Base-by-base conservation (phyloP, 1,284 basidiomycete species). In the Ustilago lituana region DNA sequence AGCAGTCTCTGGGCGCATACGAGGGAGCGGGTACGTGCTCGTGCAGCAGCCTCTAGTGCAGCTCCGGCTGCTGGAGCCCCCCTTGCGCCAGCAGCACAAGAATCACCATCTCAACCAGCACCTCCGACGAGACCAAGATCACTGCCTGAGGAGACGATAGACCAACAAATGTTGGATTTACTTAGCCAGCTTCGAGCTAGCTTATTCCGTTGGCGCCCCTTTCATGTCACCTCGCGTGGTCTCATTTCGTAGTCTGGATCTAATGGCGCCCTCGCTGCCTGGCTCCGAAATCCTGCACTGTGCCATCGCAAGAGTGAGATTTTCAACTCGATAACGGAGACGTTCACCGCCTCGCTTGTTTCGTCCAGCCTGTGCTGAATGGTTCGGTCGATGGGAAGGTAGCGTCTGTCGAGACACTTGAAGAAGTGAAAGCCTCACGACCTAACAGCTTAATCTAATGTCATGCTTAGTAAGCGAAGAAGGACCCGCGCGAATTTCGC, bases 151-250 rank as follows among this genome's bases (percentile, higher is more conserved):
- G 36, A 36, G 10, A 22, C 49, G 12, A 36, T 32, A 32, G 62
- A 65, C 33, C 19, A 54, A 43, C 50, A 49, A 29, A 55, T 61
- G 41, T 35, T 60, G 14, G 45, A 53, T 19, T 29, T 68, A 22
- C 51, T 68, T 17, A 31, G 45, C 24, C 43, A 62, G 43, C 59
- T 68, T 3, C 29, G 54, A 17, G 46, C 53, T 4, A 58, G 54
- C 19, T 22, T 68, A 39, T 68, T 62, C 31, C 54, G 59, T 20
- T 68, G 65, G 65, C 65, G 65, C 8, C 65, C 65, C 2, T 68
- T 67, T 24, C 44, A 53, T 12, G 27, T 67, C 40, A 35, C 44
- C 4, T 45, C 53, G 11, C 27, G 5, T 15, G 64, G 64, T 8
- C 58, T 68, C 26, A 14, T 32, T 26, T 67, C 50, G 9, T 65